These are phyloP conservation scores for Clonostachys byssicola DNA, from an alignment of 2,329 filamentous ascomycete genomes.

Conservation along the genomic window DNA sequence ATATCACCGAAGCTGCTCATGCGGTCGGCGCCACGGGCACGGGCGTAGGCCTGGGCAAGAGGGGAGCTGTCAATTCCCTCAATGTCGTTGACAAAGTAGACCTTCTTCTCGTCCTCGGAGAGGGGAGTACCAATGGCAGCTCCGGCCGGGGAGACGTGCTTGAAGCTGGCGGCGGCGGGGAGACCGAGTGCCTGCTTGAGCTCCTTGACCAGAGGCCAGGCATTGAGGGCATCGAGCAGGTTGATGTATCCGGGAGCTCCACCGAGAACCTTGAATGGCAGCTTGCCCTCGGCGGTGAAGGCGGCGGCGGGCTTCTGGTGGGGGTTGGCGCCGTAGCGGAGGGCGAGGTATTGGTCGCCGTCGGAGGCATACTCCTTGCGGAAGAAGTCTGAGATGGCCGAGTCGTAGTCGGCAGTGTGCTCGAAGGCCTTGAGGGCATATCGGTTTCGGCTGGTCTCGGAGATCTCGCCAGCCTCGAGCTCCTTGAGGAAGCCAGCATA, in stretches of 20 bases:
- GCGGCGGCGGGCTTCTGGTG: conserved; percentile 96
- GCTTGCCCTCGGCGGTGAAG: conserved; percentile 64
- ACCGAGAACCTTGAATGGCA: conserved; percentile 93
- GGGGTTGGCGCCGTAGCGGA: conserved; percentile 95
- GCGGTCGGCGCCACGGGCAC: conserved; percentile 90
- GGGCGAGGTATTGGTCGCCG: conserved; percentile 75
- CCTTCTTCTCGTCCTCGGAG: conserved; percentile 84
- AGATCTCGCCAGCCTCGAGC: conserved; percentile 81
- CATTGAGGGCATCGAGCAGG: conserved; percentile 91
- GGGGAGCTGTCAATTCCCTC: conserved; percentile 79
- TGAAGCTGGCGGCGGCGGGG: conserved; percentile 95
- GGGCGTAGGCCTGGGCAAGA: conserved; percentile 91
- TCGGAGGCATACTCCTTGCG: conserved; percentile 91
- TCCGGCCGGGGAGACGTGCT: conserved; percentile 96
- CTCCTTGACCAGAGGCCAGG: conserved; percentile 96
- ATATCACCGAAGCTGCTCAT: conserved; percentile 99
- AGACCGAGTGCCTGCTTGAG: conserved; percentile 82
- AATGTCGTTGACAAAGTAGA: conserved; percentile 98
- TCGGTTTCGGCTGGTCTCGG: conserved; percentile 76
- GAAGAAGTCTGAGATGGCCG: conserved; percentile 94
- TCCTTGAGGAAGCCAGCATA: conserved; percentile 93
- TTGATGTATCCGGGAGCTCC: conserved; percentile 97
- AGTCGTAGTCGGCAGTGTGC: conserved; percentile 96
- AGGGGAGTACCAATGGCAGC: conserved; percentile 90
- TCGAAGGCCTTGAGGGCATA: conserved; percentile 98